phyloP scores from a whole-genome alignment of 495 filamentous ascomycete genomes.

The Hypoxylon perforatum region DNA sequence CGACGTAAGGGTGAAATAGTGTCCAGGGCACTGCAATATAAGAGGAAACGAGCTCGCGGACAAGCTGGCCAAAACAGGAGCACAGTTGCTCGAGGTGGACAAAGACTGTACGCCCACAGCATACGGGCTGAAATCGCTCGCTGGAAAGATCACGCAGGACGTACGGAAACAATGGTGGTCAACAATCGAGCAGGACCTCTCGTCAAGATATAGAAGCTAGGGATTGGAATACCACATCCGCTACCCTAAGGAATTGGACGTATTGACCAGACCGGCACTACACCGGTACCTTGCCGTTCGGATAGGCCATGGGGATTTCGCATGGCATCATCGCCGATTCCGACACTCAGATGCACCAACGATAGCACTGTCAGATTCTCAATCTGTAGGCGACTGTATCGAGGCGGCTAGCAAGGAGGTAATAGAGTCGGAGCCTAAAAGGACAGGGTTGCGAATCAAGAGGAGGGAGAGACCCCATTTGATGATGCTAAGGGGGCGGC shows the following conservation, averaged over 20 bases:
- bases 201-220: conserved; percentile 2
- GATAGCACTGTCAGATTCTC: too few species aligned
- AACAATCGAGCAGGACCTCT: background rate
- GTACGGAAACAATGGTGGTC: conserved; percentile 1
- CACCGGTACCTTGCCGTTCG: background rate
- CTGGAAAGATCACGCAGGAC: background rate
- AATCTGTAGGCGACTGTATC: background rate
- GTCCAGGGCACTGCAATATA: conserved; percentile 4
- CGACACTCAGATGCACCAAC: background rate
- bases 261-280: background rate
- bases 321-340: background rate
- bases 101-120: too few species aligned
- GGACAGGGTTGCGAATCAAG: background rate
- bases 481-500: background rate
- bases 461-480: background rate
- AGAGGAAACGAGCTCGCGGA: conserved; percentile 1
- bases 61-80: conserved; percentile 1
- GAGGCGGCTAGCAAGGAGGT: background rate
- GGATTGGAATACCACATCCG: conserved; percentile 2
- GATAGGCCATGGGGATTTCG: conserved; percentile 1
- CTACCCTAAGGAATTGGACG: background rate
- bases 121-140: background rate
- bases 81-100: conserved; percentile 10
- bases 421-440: background rate
- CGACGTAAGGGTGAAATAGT: conserved; percentile 2